Evolutionary conservation across 2,329 filamentous ascomycete species (phyloP).

Genomic region (Phialocephala subalpina): DNA sequence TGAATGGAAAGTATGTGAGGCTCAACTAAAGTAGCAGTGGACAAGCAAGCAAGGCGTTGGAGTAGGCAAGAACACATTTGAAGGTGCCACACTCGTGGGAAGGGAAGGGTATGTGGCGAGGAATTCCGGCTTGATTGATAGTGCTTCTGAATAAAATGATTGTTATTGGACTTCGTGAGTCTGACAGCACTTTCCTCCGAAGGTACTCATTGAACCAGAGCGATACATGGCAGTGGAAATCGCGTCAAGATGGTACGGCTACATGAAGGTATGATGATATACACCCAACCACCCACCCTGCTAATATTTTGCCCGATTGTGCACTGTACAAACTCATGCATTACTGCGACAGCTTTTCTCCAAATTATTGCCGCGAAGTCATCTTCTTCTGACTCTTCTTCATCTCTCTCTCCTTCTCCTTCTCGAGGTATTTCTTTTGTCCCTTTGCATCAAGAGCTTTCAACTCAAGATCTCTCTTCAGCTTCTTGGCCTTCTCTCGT

Average conservation of each 20-base stretch:
- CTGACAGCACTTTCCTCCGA: too few relatives aligned
- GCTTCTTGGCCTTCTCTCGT: constrained; percentile 81
- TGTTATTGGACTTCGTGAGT: too few relatives aligned
- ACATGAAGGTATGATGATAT: not conserved
- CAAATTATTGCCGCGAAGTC: constrained; percentile 46
- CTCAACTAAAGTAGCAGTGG: too few relatives aligned
- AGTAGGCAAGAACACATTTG: not conserved
- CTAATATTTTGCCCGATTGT: not conserved
- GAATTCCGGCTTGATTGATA: too few relatives aligned
- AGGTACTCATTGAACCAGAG: not conserved
- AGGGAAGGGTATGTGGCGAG: too few relatives aligned
- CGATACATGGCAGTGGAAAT: not conserved
- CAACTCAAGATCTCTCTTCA: constrained; percentile 86
- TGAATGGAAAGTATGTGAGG: too few relatives aligned
- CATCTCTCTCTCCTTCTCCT: constrained; percentile 78
- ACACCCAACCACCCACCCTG: not conserved
- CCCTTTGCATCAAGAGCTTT: constrained; percentile 80
- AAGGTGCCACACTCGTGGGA: not conserved
- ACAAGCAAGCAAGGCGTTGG: too few relatives aligned
- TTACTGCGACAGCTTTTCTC: constrained; percentile 9
- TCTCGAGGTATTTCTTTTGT: constrained; percentile 85
- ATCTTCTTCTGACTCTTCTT: constrained; percentile 70
- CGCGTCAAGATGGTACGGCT: not conserved
- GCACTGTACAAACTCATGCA: constrained; percentile 13
- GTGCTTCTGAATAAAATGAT: too few relatives aligned